Evolutionary conservation across 306 rosid genomes (phyloP), one percentile per base, ranked within the genome.

Genomic region (Pueraria montana): DNA sequence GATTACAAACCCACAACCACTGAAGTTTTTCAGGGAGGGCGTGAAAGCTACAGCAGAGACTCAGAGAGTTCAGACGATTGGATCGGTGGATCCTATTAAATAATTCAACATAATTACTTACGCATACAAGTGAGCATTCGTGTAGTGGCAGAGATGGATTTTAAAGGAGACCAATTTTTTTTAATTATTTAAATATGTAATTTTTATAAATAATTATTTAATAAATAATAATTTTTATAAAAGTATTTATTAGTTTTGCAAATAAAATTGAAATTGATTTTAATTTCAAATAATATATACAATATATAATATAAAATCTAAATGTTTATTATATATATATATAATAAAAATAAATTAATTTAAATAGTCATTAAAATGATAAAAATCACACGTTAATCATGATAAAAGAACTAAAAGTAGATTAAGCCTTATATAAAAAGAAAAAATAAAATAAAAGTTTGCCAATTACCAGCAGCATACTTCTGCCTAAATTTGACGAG

Each of bases 1-100:
- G 3, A 78, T 74, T 65, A 48, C n/a, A 26, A 24, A 16, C 43
- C 20, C 45, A 48, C 38, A 78, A 48, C 55, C n/a, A 80, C 69
- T 38, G 1, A 64, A 48, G 56, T 49, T 73, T 62, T 17, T n/a
- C n/a, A n/a, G n/a, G n/a, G n/a, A 34, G 18, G n/a, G 27, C 68
- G 0, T 62, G 40, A 62, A 26, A 62, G 32, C 26, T 61, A 61
- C 16, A 4, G 16, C 17, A 11, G 8, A 58, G 10, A 58, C n/a
- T 23, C 17, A 11, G 8, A 58, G 10, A 58, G 34, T 23, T 58
- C 6, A 58, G 17, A 58, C 13, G 7, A 55, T 10, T 0, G 32
- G 16, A 56, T 18, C 2, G 1, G 0, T 21, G 13, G 30, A 21
- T 55, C 62, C 62, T 18, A 59, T 6, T 13, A 27, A 8, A 16